A percentile compares a stretch with the other conserved stretches of the same genome.
Conservation (phyloP, 2,329 filamentous ascomycete genomes). For the Aspergillus fumigatus region DNA sequence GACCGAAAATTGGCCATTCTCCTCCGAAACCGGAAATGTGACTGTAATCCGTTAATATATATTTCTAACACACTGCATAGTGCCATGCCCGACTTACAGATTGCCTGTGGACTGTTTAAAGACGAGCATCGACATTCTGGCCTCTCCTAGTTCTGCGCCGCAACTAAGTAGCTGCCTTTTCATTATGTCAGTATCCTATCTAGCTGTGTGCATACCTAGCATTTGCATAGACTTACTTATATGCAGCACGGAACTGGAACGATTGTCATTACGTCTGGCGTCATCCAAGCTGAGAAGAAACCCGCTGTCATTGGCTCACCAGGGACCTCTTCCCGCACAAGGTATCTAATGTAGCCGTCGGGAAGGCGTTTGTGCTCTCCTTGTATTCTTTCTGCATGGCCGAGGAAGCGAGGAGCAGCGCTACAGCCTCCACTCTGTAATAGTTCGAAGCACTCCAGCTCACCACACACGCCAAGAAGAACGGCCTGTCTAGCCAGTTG, state of each 20-base stretch:
- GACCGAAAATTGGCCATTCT: constrained; percentile 11
- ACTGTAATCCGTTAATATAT: constrained; percentile 9
- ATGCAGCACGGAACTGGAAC: constrained; percentile 14
- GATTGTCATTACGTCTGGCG: constrained; percentile 9
- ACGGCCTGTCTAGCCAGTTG: constrained; percentile 9
- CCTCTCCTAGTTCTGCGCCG: constrained; percentile 4
- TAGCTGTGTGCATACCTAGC: neutral
- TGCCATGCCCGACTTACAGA: constrained; percentile 10
- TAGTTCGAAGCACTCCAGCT: constrained; percentile 10
- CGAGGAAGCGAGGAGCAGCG: constrained; percentile 14
- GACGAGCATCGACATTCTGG: constrained; percentile 15
- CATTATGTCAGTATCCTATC: constrained; percentile 4
- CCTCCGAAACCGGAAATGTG: constrained; percentile 12
- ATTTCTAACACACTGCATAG: constrained; percentile 4
- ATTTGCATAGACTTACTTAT: constrained; percentile 13
- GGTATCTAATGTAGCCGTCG: constrained; percentile 13
- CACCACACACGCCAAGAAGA: constrained; percentile 11
- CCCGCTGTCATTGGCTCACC: constrained; percentile 10
- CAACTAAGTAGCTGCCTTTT: constrained; percentile 12
- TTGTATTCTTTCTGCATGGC: constrained; percentile 11
- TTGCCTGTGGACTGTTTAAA: constrained; percentile 14
- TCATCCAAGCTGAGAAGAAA: constrained; percentile 14
- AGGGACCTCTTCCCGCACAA: constrained; percentile 16
- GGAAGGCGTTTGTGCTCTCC: constrained; percentile 12
- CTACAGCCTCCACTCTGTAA: constrained; percentile 11